Evolutionary conservation across 768 basidiomycete genomes (phyloP).

Genomic region (Leccinum olivaceopallidum): DNA sequence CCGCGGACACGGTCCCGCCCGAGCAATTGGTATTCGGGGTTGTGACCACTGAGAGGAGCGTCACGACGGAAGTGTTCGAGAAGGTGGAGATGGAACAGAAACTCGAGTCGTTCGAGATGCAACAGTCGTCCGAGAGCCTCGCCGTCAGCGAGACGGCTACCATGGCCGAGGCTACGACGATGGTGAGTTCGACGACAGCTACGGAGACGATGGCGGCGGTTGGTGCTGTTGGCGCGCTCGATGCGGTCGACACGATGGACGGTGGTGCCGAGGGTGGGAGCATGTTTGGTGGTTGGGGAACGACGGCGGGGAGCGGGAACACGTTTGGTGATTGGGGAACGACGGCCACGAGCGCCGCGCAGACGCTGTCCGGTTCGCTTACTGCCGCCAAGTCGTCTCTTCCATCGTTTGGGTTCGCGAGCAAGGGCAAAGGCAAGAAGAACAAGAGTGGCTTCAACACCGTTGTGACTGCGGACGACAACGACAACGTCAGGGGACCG

Average conservation of each 20-base stretch:
- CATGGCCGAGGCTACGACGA: neutral
- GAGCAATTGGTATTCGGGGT: no score
- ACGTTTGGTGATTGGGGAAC: neutral
- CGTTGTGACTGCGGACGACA: no score
- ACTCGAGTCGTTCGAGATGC: conserved; percentile 9
- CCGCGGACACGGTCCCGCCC: conserved; percentile 6
- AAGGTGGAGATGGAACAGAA: no score
- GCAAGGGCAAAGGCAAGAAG: neutral
- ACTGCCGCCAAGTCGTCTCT: neutral
- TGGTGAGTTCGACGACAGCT: no score
- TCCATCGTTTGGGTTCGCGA: conserved; percentile 6
- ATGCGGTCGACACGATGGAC: neutral
- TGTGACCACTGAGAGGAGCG: no score
- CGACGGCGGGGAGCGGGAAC: neutral
- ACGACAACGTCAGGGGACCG: neutral
- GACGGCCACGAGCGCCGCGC: neutral
- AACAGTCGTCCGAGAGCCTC: conserved; percentile 8
- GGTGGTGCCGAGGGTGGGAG: neutral
- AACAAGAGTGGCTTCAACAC: no score
- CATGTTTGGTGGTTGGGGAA: neutral
- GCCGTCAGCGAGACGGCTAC: neutral
- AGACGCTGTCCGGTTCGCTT: neutral
- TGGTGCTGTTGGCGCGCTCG: neutral
- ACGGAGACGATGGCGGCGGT: no score
- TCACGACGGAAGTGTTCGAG: no score